A percentile compares a stretch with the other conserved stretches of the same genome.
These are phyloP conservation scores for Moesziomyces parantarcticus DNA, from an alignment of 1,284 basidiomycete species.

Conservation along the genomic window DNA sequence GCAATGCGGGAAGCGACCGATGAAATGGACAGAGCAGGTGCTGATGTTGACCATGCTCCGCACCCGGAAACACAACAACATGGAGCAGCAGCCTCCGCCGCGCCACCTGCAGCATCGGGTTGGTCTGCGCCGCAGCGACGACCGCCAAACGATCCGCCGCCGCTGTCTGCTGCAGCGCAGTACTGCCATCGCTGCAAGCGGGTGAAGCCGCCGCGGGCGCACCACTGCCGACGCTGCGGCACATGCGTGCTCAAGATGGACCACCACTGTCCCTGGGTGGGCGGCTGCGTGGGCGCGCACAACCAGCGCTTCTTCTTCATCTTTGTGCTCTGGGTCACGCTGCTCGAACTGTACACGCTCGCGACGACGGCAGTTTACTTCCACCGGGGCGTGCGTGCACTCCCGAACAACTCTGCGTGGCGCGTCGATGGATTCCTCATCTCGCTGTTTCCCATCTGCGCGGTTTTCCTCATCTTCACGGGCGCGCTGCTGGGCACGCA, in stretches of 20 bases:
- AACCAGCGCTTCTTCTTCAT: slow-evolving; percentile 84
- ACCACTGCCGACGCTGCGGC: slow-evolving; percentile 81
- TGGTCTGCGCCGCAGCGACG: slow-evolving; percentile 25
- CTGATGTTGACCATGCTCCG: background rate
- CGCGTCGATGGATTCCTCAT: slow-evolving; percentile 76
- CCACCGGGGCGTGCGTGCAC: slow-evolving; percentile 49
- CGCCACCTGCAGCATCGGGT: slow-evolving; percentile 1
- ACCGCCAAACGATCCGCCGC: slow-evolving; percentile 27
- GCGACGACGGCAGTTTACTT: slow-evolving; percentile 69
- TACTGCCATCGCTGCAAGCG: slow-evolving; percentile 69
- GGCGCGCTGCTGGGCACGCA: slow-evolving; percentile 74
- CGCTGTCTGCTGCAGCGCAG: slow-evolving; percentile 28
- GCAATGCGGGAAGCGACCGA: slow-evolving; percentile 5
- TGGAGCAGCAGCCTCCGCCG: background rate
- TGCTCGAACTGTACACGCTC: slow-evolving; percentile 75
- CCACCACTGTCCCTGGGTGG: slow-evolving; percentile 79
- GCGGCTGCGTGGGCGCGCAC: slow-evolving; percentile 82
- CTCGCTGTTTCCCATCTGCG: slow-evolving; percentile 74
- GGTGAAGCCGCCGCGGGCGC: slow-evolving; percentile 77
- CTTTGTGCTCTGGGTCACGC: slow-evolving; percentile 74
- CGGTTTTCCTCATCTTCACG: slow-evolving; percentile 79
- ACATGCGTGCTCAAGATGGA: slow-evolving; percentile 80
- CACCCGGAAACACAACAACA: background rate
- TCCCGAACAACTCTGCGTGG: slow-evolving; percentile 36
- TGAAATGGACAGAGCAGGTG: background rate